Base-by-base conservation (phyloP, 1,139 yeast species). In the Candida labiduridarum region DNA sequence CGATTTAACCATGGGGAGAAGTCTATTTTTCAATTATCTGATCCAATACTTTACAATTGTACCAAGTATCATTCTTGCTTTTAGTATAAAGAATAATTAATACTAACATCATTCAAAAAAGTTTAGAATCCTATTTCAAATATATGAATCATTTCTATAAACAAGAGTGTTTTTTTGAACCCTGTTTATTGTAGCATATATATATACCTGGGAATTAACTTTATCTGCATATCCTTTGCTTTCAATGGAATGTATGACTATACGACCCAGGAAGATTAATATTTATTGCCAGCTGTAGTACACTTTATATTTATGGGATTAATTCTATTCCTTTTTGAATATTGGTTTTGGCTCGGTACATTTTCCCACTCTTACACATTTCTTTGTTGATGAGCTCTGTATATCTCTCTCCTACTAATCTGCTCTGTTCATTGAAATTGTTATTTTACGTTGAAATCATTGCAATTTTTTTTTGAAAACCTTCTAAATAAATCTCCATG, bases 261-360 rank as follows among this genome's bases (percentile, higher is more conserved):
- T 58, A 58, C 61, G 58, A 49, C 57, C 59, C 58, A 59, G 62
- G 62, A 45, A 59, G 50, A 58, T 49, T 40, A 46, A 52, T 31
- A 22, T 15, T 16, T 30, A 16, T 18, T 12, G 35, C 43, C 52
- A 51, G 35, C 46, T 40, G 38, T 41, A 51, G 43, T 49, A 49
- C 52, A 51, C 52, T 51, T 51, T 49, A 46, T 51, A 49, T 46
- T 47, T 47, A 43, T 38, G 42, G 54, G 50, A 47, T n/a, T 18
- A 22, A 27, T 41, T 27, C 35, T 12, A 27, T 47, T 44, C 46
- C 48, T 41, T 39, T 41, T 41, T 47, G 49, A 48, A 48, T 51
- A 51, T 47, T 51, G 52, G 54, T 47, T 44, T 49, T 41, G 45
- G 49, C 18, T 45, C 47, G 52, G 46, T 12, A 49, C 51, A 51